These are phyloP conservation scores for Podila epicladia DNA, from an alignment of 192 early-diverging fungal species.

Conservation along the genomic window DNA sequence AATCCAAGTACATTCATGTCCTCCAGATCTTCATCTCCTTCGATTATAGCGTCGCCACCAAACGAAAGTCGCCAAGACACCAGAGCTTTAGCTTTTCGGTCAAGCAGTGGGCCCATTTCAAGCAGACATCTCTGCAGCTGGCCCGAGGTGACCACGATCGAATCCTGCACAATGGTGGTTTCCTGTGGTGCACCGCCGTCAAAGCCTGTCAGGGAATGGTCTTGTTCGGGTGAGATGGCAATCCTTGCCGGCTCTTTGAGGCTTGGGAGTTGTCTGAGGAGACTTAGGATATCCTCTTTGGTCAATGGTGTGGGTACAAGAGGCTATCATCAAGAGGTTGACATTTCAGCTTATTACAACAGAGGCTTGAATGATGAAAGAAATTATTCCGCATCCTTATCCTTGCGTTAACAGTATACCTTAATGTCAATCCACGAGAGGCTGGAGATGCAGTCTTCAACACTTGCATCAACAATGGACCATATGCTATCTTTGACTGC, in stretches of 20 bases:
- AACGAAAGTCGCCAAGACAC: constrained; percentile 39
- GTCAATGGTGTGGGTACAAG: constrained; percentile 35
- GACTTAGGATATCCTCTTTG: constrained; percentile 22
- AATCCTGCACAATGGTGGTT: constrained; percentile 19
- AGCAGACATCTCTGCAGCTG: constrained; percentile 45
- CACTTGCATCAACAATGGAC: constrained; percentile 45
- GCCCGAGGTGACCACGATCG: constrained; percentile 34
- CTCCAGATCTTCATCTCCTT: constrained; percentile 5
- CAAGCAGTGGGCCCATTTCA: constrained; percentile 36
- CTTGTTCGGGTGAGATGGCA: constrained; percentile 25
- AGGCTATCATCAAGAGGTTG: constrained; percentile 8
- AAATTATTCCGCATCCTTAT: neutral
- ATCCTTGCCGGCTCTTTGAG: constrained; percentile 25
- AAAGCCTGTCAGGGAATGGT: constrained; percentile 35
- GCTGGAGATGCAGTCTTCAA: constrained; percentile 40
- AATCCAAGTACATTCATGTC: neutral
- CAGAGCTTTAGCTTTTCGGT: constrained; percentile 21
- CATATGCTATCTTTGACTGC: constrained; percentile 42
- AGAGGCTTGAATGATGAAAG: neutral
- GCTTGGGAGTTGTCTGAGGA: constrained; percentile 37
- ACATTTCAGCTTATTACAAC: neutral
- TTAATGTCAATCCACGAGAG: constrained; percentile 48
- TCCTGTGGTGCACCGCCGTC: constrained; percentile 27
- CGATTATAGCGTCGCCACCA: constrained; percentile 10
- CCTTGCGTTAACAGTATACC: constrained; percentile 12